A percentile compares a stretch with the other conserved stretches of the same genome.
These are phyloP conservation scores for Arthroderma sp. DNA, from an alignment of 2,329 filamentous ascomycete species.

Conservation along the genomic window DNA sequence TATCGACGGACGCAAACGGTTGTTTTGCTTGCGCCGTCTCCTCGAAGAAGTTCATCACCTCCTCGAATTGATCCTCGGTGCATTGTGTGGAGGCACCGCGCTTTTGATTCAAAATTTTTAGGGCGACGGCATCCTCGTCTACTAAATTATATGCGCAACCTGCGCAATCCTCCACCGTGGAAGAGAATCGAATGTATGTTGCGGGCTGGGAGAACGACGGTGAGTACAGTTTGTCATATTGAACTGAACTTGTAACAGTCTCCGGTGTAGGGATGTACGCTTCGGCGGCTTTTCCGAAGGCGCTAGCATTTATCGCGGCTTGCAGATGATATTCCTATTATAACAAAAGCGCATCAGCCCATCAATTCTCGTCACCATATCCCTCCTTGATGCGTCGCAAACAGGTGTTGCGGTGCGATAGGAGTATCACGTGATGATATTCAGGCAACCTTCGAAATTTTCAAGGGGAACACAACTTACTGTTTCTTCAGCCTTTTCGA, in stretches of 20 bases:
- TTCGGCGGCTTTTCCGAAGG: constrained; percentile 48
- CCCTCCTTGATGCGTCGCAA: not conserved
- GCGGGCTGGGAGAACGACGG: constrained; percentile 67
- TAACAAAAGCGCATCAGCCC: constrained; percentile 4
- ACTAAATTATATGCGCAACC: constrained; percentile 90
- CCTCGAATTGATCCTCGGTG: constrained; percentile 84
- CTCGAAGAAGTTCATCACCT: constrained; percentile 90
- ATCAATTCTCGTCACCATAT: not conserved
- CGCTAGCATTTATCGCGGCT: constrained; percentile 57
- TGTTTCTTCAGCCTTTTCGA: constrained; percentile 94
- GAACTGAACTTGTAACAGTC: constrained; percentile 48
- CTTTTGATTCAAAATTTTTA: constrained; percentile 73
- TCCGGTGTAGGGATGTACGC: constrained; percentile 57
- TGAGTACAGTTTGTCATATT: constrained; percentile 83
- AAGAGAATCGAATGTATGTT: constrained; percentile 94
- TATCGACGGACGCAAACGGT: constrained; percentile 81
- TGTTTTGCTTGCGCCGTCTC: constrained; percentile 70
- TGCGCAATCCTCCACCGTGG: constrained; percentile 91
- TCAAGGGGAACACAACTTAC: constrained; percentile 48
- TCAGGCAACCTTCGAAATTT: constrained; percentile 20
- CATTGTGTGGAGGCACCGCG: constrained; percentile 51
- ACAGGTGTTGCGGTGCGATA: not conserved
- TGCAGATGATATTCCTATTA: constrained; percentile 87
- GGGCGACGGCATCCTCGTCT: constrained; percentile 72
- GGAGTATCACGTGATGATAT: constrained; percentile 25